Conservation (phyloP, 805 yeast genomes). For the Barnettozyma californica region DNA sequence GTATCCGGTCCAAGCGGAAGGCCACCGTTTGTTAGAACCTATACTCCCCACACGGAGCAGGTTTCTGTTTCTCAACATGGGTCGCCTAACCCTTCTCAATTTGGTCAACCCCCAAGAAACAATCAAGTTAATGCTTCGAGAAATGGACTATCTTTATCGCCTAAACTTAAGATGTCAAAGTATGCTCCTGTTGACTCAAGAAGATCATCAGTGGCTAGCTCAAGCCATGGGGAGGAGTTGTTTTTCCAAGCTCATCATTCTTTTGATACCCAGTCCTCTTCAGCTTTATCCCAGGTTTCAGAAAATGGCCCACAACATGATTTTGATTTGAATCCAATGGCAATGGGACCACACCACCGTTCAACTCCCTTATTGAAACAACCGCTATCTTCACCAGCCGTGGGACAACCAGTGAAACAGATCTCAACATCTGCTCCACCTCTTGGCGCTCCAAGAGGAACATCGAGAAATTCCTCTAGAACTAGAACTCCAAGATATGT, state of each 20-base stretch:
- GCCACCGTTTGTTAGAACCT: conserved; percentile 2
- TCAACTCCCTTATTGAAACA: neutral
- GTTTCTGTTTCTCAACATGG: conserved; percentile 1
- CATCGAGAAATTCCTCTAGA: conserved; percentile 4
- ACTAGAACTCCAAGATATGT: conserved; percentile 6
- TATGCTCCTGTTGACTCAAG: conserved; percentile 17
- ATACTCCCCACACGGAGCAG: conserved; percentile 6
- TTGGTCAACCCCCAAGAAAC: conserved; percentile 6
- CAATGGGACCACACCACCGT: neutral
- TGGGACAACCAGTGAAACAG: neutral
- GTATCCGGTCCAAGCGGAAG: neutral
- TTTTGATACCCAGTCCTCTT: neutral
- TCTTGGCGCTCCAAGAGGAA: neutral
- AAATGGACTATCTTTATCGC: conserved; percentile 8
- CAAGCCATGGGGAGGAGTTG: conserved; percentile 5
- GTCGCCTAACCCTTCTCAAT: conserved; percentile 3
- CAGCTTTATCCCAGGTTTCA: neutral
- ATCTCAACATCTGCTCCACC: neutral
- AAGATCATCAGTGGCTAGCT: conserved; percentile 19
- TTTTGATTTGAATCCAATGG: neutral
- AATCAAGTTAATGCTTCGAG: neutral
- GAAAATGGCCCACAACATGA: neutral
- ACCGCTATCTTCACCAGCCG: neutral
- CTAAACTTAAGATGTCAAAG: conserved; percentile 13
- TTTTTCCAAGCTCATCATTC: conserved; percentile 1